These are phyloP conservation scores for Diaporthe citriasiana DNA, from an alignment of 2,329 filamentous ascomycete genomes.

Conservation along the genomic window DNA sequence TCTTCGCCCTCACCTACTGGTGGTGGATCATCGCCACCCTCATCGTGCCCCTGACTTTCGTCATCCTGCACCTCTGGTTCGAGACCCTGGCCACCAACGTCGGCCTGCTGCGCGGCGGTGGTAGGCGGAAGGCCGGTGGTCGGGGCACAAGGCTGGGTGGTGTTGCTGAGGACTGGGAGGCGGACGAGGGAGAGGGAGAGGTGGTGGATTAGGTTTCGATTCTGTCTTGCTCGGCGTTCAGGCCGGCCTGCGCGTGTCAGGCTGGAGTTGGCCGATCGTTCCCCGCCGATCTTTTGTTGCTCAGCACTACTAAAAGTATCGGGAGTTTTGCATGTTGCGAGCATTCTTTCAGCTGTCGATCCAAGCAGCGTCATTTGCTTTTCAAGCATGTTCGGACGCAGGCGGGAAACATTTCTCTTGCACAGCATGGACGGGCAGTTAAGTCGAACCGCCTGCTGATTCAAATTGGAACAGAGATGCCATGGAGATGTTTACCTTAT, in stretches of 20 bases:
- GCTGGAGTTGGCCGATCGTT: background rate
- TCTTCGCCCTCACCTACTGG: conserved; percentile 41
- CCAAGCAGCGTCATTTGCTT: background rate
- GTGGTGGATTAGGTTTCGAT: background rate
- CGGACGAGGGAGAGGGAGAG: background rate
- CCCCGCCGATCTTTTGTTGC: too few species aligned
- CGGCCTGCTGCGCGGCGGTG: conserved; percentile 23
- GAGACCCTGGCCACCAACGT: conserved; percentile 39
- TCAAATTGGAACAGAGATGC: background rate
- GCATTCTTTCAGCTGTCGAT: background rate
- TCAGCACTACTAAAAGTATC: background rate
- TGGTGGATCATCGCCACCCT: conserved; percentile 42
- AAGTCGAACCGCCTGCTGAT: background rate
- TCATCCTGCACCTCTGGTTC: conserved; percentile 41
- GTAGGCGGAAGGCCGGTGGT: background rate
- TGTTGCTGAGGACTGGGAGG: conserved; percentile 30
- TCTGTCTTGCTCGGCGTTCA: too few species aligned
- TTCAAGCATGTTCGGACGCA: conserved; percentile 1
- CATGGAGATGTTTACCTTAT: background rate
- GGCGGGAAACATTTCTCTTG: background rate
- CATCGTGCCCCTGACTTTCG: conserved; percentile 39
- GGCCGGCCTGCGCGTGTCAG: too few species aligned
- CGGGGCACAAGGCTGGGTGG: conserved; percentile 20
- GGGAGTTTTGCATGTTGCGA: background rate
- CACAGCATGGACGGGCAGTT: background rate